phyloP scores from a whole-genome alignment of 2,329 filamentous ascomycete species.

The Drechslerella coelobrocha region DNA sequence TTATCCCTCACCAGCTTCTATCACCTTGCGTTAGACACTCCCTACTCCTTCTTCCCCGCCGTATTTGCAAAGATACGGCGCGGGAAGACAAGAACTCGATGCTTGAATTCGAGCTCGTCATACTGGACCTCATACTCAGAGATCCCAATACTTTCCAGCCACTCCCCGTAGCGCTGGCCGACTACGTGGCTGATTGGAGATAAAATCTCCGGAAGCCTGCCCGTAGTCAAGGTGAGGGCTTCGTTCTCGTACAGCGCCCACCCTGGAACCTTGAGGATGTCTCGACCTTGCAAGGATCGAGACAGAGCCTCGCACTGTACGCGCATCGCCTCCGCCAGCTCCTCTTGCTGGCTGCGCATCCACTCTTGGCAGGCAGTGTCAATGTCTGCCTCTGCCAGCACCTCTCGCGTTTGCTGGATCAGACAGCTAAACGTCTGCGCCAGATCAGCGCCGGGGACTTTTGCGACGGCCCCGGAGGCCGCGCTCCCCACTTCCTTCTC shows the following conservation, averaged over 20 bases:
- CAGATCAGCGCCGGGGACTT: not conserved
- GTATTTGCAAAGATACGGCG: not conserved
- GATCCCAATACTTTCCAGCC: slow-evolving; percentile 3
- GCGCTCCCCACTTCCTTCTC: too few relatives aligned
- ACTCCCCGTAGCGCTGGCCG: not conserved
- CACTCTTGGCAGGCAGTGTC: not conserved
- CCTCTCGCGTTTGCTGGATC: not conserved
- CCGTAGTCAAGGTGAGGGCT: not conserved
- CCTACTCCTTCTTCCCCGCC: not conserved
- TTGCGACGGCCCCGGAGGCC: not conserved
- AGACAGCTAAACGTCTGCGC: not conserved
- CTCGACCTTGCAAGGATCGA: not conserved
- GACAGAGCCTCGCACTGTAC: not conserved
- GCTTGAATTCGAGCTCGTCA: not conserved
- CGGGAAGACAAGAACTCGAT: not conserved
- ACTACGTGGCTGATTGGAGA: not conserved
- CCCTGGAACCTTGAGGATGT: not conserved
- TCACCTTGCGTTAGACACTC: too few relatives aligned
- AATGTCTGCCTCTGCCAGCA: not conserved
- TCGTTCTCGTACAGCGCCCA: not conserved
- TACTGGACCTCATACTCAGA: not conserved
- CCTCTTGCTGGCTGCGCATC: not conserved
- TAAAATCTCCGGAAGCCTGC: not conserved
- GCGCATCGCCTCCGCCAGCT: not conserved
- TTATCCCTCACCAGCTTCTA: too few relatives aligned